Evolutionary conservation across 805 yeast genomes (phyloP), one percentile per base, ranked within the genome.

Genomic region (Metschnikowia sp.): DNA sequence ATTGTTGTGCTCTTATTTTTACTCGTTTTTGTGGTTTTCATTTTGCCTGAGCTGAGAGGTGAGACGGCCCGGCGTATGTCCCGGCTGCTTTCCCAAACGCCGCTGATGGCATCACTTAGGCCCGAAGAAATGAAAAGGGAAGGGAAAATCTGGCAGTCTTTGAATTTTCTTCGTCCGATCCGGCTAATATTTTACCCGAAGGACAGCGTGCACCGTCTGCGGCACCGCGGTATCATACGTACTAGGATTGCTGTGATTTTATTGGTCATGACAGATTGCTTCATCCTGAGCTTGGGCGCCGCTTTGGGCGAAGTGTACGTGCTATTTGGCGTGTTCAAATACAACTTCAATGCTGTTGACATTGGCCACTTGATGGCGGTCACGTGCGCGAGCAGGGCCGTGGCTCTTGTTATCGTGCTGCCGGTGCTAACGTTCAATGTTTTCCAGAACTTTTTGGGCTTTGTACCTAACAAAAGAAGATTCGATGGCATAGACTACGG

Each of bases 41-140:
- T 78, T 2, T 59, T 85, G n/a, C 82, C 82, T 3, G 94, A 86
- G 60, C 81, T 90, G 6, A 72, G 91, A 53, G 79, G 86, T 13
- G 58, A 61, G 28, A 69, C 72, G 42, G 77, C 86, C 3, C 70
- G 82, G 55, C 60, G 61, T 35, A 77, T 76, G 57, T 77, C 88
- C 0, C 74, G 84, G 48, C 59, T 72, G 2, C 32, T 40, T 8
- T 40, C 44, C 1, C 2, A 22, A 4, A 28, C 44, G n/a, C 44
- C 44, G 8, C 44, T 40, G 44, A 8, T 40, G 12, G 8, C 26
- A 32, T 34, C 38, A 13, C 2, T 32, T 11, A 10, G 53, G 53
- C 64, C 71, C n/a, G 47, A 42, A 12, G 15, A 15, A 15, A 15
- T 15, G 2, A 58, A 65, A 4, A 41, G 42, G 41, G 47, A 51